Evolutionary conservation across 257 asterid species (phyloP), one percentile per base, ranked within the genome.

Genomic region (Solanum dulcamara): DNA sequence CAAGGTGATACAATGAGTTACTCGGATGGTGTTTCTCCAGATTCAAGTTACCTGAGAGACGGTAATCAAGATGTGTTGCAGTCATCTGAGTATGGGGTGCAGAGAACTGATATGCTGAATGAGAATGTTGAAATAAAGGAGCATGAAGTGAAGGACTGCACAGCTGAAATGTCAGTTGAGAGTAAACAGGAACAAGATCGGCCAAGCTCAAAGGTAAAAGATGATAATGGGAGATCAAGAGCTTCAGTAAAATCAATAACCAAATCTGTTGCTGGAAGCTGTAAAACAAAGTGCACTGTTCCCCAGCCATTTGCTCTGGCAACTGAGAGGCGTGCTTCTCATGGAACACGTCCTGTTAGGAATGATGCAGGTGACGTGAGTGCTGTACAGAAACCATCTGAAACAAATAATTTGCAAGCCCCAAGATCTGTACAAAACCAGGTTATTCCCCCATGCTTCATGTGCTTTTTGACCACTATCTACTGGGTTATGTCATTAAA

Each of bases 261-360:
- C 67, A 91, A 71, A 87, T 81, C 87, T 83, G 83, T 91, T 83
- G 84, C 88, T 60, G 92, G 93, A 83, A 91, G 89, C 89, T 89
- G 90, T 80, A 93, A 91, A 88, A 85, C 92, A 46, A 94, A 90
- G 86, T 89, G 93, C 89, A 94, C 98, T 8, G 91, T 94, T 57
- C 97, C 98, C 2, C 96, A 85, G 89, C 98, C 98, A 24, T 94
- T 94, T 90, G 92, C 98, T 84, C 89, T 95, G 89, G 97, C 97
- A 64, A 95, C 97, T 48, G 97, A 91, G 83, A 93, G 91, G 85
- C 98, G 97, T 44, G 97, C 97, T 86, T 88, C 87, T 48, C 83
- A 77, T 66, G 98, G 94, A 66, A 80, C 86, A 38, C 95, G 95
- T 44, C 88, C 90, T 32, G 37, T 86, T 62, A 94, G 89, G 40